Percentiles rank a stretch among this genome's conserved stretches.
These are phyloP conservation scores for Ophiocordyceps polyrhachis-furcata DNA, from an alignment of 2,329 filamentous ascomycete species.

Conservation along the genomic window DNA sequence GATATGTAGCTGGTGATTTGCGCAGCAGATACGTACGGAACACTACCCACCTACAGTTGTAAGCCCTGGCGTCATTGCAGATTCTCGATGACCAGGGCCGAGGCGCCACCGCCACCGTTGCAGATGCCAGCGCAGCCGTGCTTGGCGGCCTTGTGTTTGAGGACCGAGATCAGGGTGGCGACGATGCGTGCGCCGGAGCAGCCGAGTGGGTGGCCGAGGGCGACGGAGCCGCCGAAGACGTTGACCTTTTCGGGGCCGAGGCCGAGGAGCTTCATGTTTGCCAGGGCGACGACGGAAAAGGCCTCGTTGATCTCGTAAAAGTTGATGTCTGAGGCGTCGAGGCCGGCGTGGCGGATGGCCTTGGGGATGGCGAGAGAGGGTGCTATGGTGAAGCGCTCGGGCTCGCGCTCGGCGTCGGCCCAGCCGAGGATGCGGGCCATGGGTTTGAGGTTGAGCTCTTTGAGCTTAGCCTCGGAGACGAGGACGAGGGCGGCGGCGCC, in stretches of 20 bases:
- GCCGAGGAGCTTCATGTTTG: conserved; percentile 83
- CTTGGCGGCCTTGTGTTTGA: conserved; percentile 83
- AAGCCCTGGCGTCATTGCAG: conserved; percentile 28
- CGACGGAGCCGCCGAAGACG: conserved; percentile 84
- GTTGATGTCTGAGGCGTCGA: conserved; percentile 62
- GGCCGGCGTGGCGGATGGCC: conserved; percentile 82
- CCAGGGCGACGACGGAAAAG: conserved; percentile 88
- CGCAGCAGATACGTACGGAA: too few relatives aligned
- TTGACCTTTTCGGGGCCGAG: conserved; percentile 78
- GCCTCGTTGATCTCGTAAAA: conserved; percentile 99
- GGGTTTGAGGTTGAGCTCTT: conserved; percentile 78
- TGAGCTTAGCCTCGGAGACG: conserved; percentile 83
- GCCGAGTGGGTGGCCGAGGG: conserved; percentile 86
- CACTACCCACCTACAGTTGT: too few relatives aligned
- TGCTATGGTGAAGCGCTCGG: conserved; percentile 88
- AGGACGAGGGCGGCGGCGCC: conserved; percentile 84
- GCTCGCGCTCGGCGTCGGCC: conserved; percentile 83
- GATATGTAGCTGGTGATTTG: too few relatives aligned
- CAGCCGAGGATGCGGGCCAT: conserved; percentile 94
- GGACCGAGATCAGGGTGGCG: conserved; percentile 71
- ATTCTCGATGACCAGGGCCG: conserved; percentile 77
- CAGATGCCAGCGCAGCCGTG: conserved; percentile 89
- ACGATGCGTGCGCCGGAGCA: conserved; percentile 88
- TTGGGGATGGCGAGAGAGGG: conserved; percentile 91
- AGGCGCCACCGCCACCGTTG: conserved; percentile 93